Conservation (phyloP, 192 early-diverging fungal species). For the Backusella tarrabulga region DNA sequence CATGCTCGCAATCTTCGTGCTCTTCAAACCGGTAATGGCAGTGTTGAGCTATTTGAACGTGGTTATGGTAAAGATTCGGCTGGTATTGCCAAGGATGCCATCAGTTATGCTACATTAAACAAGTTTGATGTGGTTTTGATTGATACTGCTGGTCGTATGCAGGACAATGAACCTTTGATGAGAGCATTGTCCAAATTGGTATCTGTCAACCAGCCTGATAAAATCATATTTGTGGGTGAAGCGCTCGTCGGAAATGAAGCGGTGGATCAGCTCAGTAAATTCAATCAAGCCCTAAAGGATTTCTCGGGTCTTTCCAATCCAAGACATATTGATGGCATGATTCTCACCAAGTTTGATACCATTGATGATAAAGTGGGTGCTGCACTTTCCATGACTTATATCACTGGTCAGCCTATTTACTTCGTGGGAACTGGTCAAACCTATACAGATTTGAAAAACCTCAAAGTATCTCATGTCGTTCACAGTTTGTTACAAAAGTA, state of each 20-base stretch:
- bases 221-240: slow-evolving; percentile 97
- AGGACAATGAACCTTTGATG: slow-evolving; percentile 98
- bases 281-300: slow-evolving; percentile 91
- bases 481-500: slow-evolving; percentile 60
- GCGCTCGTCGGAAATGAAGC: slow-evolving; percentile 97
- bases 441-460: slow-evolving; percentile 90
- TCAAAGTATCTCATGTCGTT: slow-evolving; percentile 78
- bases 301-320: slow-evolving; percentile 80
- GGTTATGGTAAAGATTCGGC: slow-evolving; percentile 98
- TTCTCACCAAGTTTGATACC: slow-evolving; percentile 95
- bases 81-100: slow-evolving; percentile 92
- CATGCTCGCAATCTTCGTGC: slow-evolving; percentile 85
- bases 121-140: slow-evolving; percentile 90
- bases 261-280: slow-evolving; percentile 94
- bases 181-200: slow-evolving; percentile 93
- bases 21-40: slow-evolving; percentile 54
- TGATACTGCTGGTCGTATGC: slow-evolving; percentile 97
- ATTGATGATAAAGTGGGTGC: slow-evolving; percentile 97
- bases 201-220: slow-evolving; percentile 88
- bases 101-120: slow-evolving; percentile 70
- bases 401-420: slow-evolving; percentile 90
- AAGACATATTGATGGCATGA: slow-evolving; percentile 93
- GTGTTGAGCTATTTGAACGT: slow-evolving; percentile 89
- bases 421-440: slow-evolving; percentile 99
- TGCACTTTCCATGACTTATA: slow-evolving; percentile 94